Percentiles rank a stretch among this genome's conserved stretches.
Conservation (phyloP, 192 early-diverging fungal species). For the Helicostylum pulchrum region DNA sequence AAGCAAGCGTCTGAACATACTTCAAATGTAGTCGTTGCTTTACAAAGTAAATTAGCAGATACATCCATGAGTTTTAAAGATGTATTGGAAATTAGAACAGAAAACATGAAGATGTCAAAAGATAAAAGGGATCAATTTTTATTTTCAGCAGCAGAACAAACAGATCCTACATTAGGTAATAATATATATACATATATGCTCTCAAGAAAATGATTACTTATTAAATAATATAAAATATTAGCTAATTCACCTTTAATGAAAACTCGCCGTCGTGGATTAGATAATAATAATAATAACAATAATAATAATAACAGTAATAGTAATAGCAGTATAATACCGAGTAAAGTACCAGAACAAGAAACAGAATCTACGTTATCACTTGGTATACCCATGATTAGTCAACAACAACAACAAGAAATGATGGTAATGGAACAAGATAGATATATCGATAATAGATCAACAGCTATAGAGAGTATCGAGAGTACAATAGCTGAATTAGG, state of each 20-base stretch:
- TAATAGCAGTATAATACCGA: background rate
- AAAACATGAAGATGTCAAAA: constrained; percentile 94
- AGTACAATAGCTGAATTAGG: constrained; percentile 95
- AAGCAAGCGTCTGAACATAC: constrained; percentile 89
- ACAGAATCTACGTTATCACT: constrained; percentile 41
- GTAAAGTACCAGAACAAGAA: background rate
- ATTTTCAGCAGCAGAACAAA: constrained; percentile 45
- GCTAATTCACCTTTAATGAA: constrained; percentile 60
- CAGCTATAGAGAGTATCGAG: constrained; percentile 95
- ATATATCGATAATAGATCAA: constrained; percentile 85
- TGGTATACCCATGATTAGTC: constrained; percentile 43
- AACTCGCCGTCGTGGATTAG: constrained; percentile 40
- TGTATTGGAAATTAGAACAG: constrained; percentile 92
- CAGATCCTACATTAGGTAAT: constrained; percentile 26
- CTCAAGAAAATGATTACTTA: background rate
- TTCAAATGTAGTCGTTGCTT: constrained; percentile 83
- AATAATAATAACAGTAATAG: background rate
- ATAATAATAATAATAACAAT: constrained; percentile 12
- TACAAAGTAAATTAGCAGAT: constrained; percentile 89
- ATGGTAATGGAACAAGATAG: constrained; percentile 66
- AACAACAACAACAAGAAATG: constrained; percentile 68
- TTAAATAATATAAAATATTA: constrained; percentile 15
- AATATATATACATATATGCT: too few species aligned
- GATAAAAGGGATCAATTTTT: constrained; percentile 89
- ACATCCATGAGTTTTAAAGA: constrained; percentile 92